Base-by-base conservation (phyloP, 805 yeast species). In the Tetrapisispora iriomotensis region DNA sequence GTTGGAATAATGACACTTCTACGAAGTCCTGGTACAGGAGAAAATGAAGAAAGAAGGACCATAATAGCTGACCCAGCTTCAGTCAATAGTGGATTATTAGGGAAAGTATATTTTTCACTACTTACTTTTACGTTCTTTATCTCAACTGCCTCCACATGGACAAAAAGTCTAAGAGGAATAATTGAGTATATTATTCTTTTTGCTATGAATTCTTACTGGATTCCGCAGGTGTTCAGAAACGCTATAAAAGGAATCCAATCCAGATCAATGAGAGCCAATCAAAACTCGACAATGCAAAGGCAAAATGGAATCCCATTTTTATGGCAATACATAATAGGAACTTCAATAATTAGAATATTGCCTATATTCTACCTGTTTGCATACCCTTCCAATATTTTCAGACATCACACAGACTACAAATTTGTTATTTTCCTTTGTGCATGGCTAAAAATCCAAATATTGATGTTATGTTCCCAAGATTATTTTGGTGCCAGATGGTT, bases 211-310 rank as follows among this genome's bases (percentile, higher is more conserved):
- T 82, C 94, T 1, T 79, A 74, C 48, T 87, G 96, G 96, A 48
- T 83, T 13, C 96, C 96, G 1, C 97, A 88, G 58, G 79, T 84
- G 31, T 78, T 77, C 49, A 69, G 96, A 55, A 85, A 86, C 54
- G 40, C 57, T 7, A 43, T 58, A 3, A 59, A 59, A 35, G 62
- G 62, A 13, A 44, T 51, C 6, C 59, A 8, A 36, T 51, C 18
- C 44, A 47, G 56, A 35, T 40, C 37, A 8, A 42, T 53, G 34
- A 32, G 41, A 30, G 39, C 47, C 33, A 38, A 36, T 29, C 47
- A 41, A 20, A 47, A 34, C 19, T 34, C 36, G 3, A 32, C 38
- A 3, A 49, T 45, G n/a, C 49, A 53, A 29, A 45, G 56, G 36
- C 56, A 53, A 37, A 47, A 49, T 12, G 68, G 85, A 40, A 68